Evolutionary conservation across 1,284 basidiomycete species (phyloP).

Genomic region (Irpex sp.): DNA sequence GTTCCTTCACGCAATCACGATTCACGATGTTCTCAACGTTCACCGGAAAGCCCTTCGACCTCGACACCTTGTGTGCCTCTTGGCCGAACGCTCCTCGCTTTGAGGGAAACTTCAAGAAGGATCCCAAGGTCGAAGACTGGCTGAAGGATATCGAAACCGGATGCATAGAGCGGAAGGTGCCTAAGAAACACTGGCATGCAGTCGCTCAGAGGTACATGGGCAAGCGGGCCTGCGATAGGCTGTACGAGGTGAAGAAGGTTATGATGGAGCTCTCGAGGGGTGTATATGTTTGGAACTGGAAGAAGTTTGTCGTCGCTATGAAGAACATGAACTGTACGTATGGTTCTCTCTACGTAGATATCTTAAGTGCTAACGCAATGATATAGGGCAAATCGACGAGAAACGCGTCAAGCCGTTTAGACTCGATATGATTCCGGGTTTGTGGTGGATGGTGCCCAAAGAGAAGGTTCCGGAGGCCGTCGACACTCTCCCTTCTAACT

Average conservation of each 20-base stretch:
- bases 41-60: constrained; percentile 34
- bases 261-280: constrained; percentile 49
- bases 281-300: constrained; percentile 74
- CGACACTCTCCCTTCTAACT: neutral
- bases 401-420: constrained; percentile 11
- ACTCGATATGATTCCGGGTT: neutral
- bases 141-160: constrained; percentile 56
- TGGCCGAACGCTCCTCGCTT: constrained; percentile 60
- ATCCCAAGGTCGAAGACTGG: constrained; percentile 59
- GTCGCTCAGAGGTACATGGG: constrained; percentile 69
- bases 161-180: constrained; percentile 56
- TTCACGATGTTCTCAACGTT: neutral
- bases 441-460: neutral
- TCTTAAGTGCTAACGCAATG: neutral
- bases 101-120: constrained; percentile 56
- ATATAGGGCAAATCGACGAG: constrained; percentile 54
- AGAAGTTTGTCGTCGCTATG: constrained; percentile 68
- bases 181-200: constrained; percentile 69
- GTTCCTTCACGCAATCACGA: neutral
- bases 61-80: constrained; percentile 49
- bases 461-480: neutral
- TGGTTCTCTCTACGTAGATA: neutral
- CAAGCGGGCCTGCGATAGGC: constrained; percentile 49
- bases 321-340: constrained; percentile 70
- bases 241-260: constrained; percentile 60